Conservation (phyloP, 306 rosid species). For the Geum urbanum region DNA sequence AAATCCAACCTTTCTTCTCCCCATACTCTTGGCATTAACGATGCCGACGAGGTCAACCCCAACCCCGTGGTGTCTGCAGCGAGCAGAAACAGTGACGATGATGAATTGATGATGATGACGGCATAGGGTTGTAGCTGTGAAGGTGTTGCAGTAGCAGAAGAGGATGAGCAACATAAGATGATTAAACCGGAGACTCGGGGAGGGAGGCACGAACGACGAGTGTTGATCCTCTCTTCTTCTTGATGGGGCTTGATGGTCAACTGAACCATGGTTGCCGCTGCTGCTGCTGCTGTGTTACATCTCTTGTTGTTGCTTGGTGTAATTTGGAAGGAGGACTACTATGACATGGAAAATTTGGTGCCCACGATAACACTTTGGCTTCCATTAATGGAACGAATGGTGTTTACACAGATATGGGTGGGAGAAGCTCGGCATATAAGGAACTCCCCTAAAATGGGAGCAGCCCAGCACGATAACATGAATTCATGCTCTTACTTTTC, state of each 20-base stretch:
- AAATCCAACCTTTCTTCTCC: too few species aligned
- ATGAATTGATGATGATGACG: too few species aligned
- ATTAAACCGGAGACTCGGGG: constrained; percentile 31
- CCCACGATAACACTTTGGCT: constrained; percentile 4
- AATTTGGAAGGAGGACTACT: background rate
- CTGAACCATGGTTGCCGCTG: constrained; percentile 35
- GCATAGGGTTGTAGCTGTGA: too few species aligned
- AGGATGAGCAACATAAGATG: constrained; percentile 8
- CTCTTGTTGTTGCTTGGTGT: background rate
- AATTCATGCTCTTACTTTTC: too few species aligned
- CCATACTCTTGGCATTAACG: too few species aligned
- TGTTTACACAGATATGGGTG: background rate
- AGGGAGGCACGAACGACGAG: constrained; percentile 35
- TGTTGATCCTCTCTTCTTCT: constrained; percentile 21
- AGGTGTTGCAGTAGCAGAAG: constrained; percentile 3
- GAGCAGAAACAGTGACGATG: constrained; percentile 14
- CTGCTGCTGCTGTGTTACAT: constrained; percentile 13
- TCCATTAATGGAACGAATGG: background rate
- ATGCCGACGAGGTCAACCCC: too few species aligned
- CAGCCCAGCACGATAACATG: too few species aligned
- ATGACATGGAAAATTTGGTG: background rate
- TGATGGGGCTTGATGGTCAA: constrained; percentile 19
- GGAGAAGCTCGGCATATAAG: too few species aligned
- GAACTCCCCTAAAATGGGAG: too few species aligned
- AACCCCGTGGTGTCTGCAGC: constrained; percentile 55